Percentiles rank a stretch among this genome's conserved stretches.
Evolutionary conservation across 495 filamentous ascomycete species (phyloP).

Genomic region (Penicillium daleae): DNA sequence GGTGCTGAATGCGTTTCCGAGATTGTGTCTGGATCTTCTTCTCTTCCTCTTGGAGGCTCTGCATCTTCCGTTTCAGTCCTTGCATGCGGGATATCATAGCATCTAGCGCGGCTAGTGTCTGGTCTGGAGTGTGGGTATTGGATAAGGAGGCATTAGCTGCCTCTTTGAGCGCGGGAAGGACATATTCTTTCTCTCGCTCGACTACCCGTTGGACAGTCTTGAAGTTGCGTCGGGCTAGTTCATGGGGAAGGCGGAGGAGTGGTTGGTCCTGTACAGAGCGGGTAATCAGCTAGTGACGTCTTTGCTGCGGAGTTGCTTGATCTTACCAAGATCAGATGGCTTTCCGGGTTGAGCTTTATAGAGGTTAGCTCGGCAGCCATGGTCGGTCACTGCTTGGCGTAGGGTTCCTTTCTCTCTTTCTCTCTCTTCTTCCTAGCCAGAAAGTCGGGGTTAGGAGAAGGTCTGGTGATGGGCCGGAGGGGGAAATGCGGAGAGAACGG

Average conservation of each 20-base stretch:
- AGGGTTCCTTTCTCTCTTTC: background rate
- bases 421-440: background rate
- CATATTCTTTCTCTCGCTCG: conserved; percentile 73
- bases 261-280: conserved; percentile 78
- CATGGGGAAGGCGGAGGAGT: conserved; percentile 86
- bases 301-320: conserved; percentile 11
- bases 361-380: conserved; percentile 60
- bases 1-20: conserved; percentile 74
- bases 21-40: conserved; percentile 70
- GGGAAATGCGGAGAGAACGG: conserved; percentile 29
- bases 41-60: conserved; percentile 76
- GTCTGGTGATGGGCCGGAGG: conserved; percentile 23
- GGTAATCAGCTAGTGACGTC: conserved; percentile 23
- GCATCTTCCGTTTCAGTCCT: conserved; percentile 84
- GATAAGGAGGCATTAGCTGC: conserved; percentile 68
- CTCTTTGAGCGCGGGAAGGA: conserved; percentile 71
- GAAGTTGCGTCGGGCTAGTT: conserved; percentile 90
- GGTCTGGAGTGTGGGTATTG: conserved; percentile 60
- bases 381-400: background rate
- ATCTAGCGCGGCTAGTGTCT: conserved; percentile 77
- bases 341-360: conserved; percentile 74
- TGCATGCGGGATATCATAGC: conserved; percentile 83
- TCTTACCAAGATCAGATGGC: conserved; percentile 69
- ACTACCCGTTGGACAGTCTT: conserved; percentile 81
- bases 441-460: conserved; percentile 12